A percentile compares a stretch with the other conserved stretches of the same genome.
Conservation (phyloP, 148 eudicot genomes). For the Beta vulgaris region DNA sequence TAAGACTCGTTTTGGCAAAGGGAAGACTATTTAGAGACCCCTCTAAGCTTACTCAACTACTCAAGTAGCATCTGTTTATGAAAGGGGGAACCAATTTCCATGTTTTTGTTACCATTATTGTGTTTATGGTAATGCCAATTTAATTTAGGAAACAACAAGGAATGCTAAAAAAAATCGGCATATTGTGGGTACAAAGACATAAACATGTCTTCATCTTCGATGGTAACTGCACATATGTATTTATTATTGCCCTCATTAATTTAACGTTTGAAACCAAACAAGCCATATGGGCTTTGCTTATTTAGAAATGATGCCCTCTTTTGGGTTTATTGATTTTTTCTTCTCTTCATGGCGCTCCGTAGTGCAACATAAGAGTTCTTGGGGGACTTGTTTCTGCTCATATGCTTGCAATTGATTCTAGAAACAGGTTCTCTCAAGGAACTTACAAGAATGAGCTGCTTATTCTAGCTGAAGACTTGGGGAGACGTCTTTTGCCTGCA, state of each 20-base stretch:
- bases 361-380: constrained; percentile 99
- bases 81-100: not conserved
- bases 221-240: no score
- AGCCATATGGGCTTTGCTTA: not conserved
- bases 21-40: not conserved
- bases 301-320: not conserved
- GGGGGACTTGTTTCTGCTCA: constrained; percentile 99
- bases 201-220: not conserved
- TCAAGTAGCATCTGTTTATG: not conserved
- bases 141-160: not conserved
- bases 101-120: not conserved
- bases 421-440: constrained; percentile 85
- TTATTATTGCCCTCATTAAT: not conserved
- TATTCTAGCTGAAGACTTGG: constrained; percentile 80
- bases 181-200: not conserved
- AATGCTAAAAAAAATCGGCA: not conserved
- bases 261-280: not conserved
- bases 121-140: not conserved
- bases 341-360: constrained; percentile 49
- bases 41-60: no score
- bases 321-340: constrained; percentile 36
- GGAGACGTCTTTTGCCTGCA: constrained; percentile 80
- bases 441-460: constrained; percentile 78
- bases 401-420: constrained; percentile 99
- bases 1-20: not conserved